phyloP scores from a whole-genome alignment of 208 protist genomes.

The Leishmania braziliensis region DNA sequence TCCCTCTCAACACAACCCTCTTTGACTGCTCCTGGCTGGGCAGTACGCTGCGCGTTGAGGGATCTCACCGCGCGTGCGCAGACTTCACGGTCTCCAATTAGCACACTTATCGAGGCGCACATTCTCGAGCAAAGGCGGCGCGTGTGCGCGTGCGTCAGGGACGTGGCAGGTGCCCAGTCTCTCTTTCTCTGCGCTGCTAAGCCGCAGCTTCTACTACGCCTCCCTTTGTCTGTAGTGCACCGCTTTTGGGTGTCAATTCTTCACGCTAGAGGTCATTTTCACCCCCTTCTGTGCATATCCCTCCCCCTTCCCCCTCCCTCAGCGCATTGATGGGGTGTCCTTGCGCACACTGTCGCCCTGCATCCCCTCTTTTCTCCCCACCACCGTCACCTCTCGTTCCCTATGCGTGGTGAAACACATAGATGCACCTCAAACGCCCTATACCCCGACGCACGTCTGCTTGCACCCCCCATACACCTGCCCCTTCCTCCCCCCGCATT shows the following conservation, averaged over 20 bases:
- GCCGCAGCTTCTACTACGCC: no score
- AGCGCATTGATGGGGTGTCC: neutral
- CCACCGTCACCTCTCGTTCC: neutral
- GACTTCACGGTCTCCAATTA: neutral
- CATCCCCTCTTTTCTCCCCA: neutral
- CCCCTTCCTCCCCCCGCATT: no score
- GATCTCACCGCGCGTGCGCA: neutral
- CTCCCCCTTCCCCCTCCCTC: neutral
- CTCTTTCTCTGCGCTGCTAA: neutral
- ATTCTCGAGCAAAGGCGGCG: neutral
- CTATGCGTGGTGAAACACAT: neutral
- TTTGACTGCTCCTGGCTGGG: neutral
- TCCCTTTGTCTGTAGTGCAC: neutral
- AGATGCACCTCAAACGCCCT: neutral
- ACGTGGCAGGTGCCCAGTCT: neutral
- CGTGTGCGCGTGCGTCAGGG: neutral
- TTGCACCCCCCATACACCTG: neutral
- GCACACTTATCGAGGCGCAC: neutral
- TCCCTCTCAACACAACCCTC: neutral
- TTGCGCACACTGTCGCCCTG: neutral
- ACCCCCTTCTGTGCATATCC: neutral
- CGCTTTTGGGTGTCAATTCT: neutral
- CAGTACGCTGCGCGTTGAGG: neutral
- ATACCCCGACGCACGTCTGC: neutral
- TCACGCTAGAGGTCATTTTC: neutral